Percentiles rank a stretch among this genome's conserved stretches.
phyloP scores from a whole-genome alignment of 2,329 filamentous ascomycete species.

The Paecilomyces variotii region DNA sequence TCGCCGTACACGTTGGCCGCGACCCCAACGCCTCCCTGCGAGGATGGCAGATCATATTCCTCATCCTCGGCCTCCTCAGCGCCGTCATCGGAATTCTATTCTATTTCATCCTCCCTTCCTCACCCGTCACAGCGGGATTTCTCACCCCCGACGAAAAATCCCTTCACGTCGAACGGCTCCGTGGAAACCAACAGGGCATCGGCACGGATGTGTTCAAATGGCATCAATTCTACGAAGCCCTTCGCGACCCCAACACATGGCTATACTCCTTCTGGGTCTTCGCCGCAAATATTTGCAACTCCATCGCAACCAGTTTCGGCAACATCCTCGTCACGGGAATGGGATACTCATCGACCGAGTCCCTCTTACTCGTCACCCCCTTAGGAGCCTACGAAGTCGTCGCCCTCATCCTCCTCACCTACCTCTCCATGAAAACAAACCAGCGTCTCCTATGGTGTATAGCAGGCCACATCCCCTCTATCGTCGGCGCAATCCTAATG shows the following conservation, averaged over 20 bases:
- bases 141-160: slow-evolving; percentile 24
- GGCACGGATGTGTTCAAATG: slow-evolving; percentile 26
- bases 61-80: slow-evolving; percentile 30
- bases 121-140: slow-evolving; percentile 24
- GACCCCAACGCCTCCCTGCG: slow-evolving; percentile 19
- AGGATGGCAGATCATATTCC: slow-evolving; percentile 32
- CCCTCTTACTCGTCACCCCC: slow-evolving; percentile 30
- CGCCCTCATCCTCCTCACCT: slow-evolving; percentile 28
- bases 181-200: slow-evolving; percentile 29
- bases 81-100: slow-evolving; percentile 27
- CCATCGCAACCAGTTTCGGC: slow-evolving; percentile 29
- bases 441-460: slow-evolving; percentile 29
- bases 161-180: slow-evolving; percentile 24
- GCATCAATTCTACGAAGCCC: slow-evolving; percentile 26
- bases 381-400: slow-evolving; percentile 33
- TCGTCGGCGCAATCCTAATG: slow-evolving; percentile 32
- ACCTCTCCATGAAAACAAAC: slow-evolving; percentile 27
- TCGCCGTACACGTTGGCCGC: slow-evolving; percentile 17
- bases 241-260: slow-evolving; percentile 29
- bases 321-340: slow-evolving; percentile 32
- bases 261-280: slow-evolving; percentile 28
- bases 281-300: slow-evolving; percentile 31
- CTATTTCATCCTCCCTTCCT: slow-evolving; percentile 30
- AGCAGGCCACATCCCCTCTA: slow-evolving; percentile 26
- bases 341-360: slow-evolving; percentile 26